Conservation (phyloP, 1,284 basidiomycete genomes). For the Cryptococcus deneoformans region DNA sequence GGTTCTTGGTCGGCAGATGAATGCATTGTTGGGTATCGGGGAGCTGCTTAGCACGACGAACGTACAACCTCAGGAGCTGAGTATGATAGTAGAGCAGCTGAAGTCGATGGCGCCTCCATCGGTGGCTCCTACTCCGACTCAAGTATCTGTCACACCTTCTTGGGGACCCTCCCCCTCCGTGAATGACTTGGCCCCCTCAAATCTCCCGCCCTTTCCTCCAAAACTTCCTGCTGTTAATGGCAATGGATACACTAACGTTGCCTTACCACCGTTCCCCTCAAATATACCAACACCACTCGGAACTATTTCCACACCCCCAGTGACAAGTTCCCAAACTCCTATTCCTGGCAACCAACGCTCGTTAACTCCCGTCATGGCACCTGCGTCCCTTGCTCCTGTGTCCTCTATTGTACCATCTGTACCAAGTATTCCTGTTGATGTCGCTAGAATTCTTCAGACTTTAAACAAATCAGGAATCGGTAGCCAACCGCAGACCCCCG, state of each 20-base stretch:
- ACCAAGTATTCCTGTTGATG: constrained; percentile 30
- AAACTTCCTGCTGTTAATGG: constrained; percentile 10
- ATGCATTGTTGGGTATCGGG: constrained; percentile 37
- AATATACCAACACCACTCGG: constrained; percentile 18
- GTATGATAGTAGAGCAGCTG: constrained; percentile 41
- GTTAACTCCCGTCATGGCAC: constrained; percentile 24
- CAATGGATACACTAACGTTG: constrained; percentile 1
- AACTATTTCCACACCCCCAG: constrained; percentile 21
- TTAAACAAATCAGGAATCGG: constrained; percentile 35
- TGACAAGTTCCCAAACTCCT: constrained; percentile 36
- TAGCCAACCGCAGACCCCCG: constrained; percentile 54
- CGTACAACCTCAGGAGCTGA: constrained; percentile 37
- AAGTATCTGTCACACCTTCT: constrained; percentile 1
- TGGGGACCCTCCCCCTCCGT: neutral
- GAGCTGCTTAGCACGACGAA: constrained; percentile 32
- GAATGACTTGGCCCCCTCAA: neutral
- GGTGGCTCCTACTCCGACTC: constrained; percentile 28
- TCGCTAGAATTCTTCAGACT: constrained; percentile 41
- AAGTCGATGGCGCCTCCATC: constrained; percentile 37
- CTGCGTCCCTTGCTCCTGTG: constrained; percentile 14
- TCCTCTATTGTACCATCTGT: constrained; percentile 7
- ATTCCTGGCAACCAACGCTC: constrained; percentile 3
- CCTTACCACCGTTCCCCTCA: constrained; percentile 31
- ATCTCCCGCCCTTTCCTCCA: constrained; percentile 6
- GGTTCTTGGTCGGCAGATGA: constrained; percentile 27